Conservation (phyloP, 2,329 filamentous ascomycete species). For the Xylaria sp. region DNA sequence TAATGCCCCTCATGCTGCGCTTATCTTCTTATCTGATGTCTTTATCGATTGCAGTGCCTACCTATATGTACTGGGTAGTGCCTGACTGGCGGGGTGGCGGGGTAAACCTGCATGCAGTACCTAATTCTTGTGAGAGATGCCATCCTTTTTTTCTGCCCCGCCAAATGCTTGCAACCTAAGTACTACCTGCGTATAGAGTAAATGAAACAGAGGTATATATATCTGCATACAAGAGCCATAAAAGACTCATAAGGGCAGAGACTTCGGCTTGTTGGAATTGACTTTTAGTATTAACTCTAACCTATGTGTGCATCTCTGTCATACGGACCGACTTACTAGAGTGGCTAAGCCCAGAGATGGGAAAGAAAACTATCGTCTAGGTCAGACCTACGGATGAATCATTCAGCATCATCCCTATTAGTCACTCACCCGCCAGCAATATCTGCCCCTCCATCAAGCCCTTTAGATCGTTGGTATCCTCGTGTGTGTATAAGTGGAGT, state of each 20-base stretch:
- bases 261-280: background rate
- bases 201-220: conserved; percentile 3
- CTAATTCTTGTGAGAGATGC: conserved; percentile 13
- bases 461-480: background rate
- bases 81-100: conserved; percentile 28
- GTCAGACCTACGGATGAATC: conserved; percentile 31
- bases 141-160: conserved; percentile 26
- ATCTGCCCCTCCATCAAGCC: conserved; percentile 11
- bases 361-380: conserved; percentile 11
- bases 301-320: conserved; percentile 18
- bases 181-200: background rate
- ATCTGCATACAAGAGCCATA: conserved; percentile 2
- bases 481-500: background rate
- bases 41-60: conserved; percentile 29
- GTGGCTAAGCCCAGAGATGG: conserved; percentile 1
- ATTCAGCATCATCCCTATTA: conserved; percentile 33
- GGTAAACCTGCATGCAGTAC: conserved; percentile 14
- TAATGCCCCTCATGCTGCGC: background rate
- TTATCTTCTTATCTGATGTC: conserved; percentile 14
- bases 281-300: background rate
- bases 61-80: no score
- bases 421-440: conserved; percentile 26
- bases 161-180: conserved; percentile 18
- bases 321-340: conserved; percentile 6
- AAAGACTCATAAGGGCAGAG: conserved; percentile 11